Evolutionary conservation across 139 green algal genomes (phyloP).

Genomic region (Pedinophyceae sp.): DNA sequence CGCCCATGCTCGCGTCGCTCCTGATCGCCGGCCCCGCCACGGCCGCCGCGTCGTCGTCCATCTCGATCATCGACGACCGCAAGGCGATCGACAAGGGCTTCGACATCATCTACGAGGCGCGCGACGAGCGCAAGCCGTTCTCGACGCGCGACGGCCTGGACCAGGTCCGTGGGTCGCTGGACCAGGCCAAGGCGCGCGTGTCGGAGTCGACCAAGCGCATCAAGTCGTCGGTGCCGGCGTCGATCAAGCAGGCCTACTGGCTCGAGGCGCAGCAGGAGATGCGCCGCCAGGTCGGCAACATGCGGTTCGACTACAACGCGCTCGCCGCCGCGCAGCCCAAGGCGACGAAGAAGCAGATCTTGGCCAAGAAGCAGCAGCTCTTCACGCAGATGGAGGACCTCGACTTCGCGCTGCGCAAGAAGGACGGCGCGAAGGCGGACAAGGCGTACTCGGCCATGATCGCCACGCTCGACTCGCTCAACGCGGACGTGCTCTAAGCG

Average conservation of each 20-base stretch:
- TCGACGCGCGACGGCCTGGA: slow-evolving; percentile 46
- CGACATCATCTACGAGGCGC: slow-evolving; percentile 87
- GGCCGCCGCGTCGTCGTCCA: not conserved
- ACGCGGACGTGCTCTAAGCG: slow-evolving; percentile 25
- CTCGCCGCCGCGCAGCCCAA: slow-evolving; percentile 49
- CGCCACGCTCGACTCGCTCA: slow-evolving; percentile 26
- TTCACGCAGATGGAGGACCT: slow-evolving; percentile 54
- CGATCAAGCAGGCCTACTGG: slow-evolving; percentile 80
- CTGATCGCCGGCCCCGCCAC: slow-evolving; percentile 1
- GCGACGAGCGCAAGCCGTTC: slow-evolving; percentile 67
- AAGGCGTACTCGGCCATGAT: slow-evolving; percentile 54
- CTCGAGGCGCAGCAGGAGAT: slow-evolving; percentile 68
- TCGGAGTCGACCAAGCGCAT: slow-evolving; percentile 54
- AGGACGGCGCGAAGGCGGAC: slow-evolving; percentile 48
- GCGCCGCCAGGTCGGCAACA: slow-evolving; percentile 62
- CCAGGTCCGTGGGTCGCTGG: slow-evolving; percentile 32
- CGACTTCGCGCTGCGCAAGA: slow-evolving; percentile 68
- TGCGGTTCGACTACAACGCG: slow-evolving; percentile 79
- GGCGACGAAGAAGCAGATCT: slow-evolving; percentile 53
- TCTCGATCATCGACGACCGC: slow-evolving; percentile 68
- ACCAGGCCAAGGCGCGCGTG: slow-evolving; percentile 50
- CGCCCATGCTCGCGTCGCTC: slow-evolving; percentile 2
- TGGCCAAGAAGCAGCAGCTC: slow-evolving; percentile 52
- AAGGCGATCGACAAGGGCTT: slow-evolving; percentile 39
- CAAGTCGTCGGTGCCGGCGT: slow-evolving; percentile 38